Conservation (phyloP, 257 asterid genomes). For the Linderniella brevidens region DNA sequence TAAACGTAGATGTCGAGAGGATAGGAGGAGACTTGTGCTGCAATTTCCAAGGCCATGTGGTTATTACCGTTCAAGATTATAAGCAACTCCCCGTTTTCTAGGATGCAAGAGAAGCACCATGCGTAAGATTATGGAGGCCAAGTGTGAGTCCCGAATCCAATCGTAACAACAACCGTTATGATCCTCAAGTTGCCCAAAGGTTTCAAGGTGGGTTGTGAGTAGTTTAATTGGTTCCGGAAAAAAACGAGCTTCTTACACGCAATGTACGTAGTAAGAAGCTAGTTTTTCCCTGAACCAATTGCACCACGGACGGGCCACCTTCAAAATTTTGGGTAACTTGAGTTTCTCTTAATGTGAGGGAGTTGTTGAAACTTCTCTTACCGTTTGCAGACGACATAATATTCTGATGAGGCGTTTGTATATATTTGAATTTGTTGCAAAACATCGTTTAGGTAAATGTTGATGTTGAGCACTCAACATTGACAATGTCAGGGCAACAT, state of each 20-base stretch:
- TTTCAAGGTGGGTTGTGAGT: constrained; percentile 54
- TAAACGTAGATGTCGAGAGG: constrained; percentile 73
- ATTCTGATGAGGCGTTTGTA: no score
- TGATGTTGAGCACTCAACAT: no score
- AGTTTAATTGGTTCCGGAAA: constrained; percentile 81
- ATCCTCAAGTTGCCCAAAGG: constrained; percentile 43
- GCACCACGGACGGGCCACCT: no score
- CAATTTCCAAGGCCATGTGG: constrained; percentile 71
- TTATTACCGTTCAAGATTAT: constrained; percentile 58
- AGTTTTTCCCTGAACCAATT: no score
- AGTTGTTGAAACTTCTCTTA: no score
- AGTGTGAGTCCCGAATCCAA: no score
- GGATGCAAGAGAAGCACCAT: constrained; percentile 49
- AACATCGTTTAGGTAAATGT: no score
- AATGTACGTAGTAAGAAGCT: constrained; percentile 62
- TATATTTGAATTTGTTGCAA: no score
- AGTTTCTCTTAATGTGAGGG: no score
- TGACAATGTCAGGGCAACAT: no score
- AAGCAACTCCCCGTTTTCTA: constrained; percentile 75
- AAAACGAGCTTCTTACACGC: constrained; percentile 63
- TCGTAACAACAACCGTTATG: constrained; percentile 34
- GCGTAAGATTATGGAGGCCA: constrained; percentile 54
- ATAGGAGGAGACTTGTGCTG: constrained; percentile 79
- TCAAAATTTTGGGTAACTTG: no score
- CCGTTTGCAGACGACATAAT: no score